Evolutionary conservation across 2,329 filamentous ascomycete species (phyloP), one percentile per base, ranked within the genome.

Genomic region (Gyromitra esculenta): DNA sequence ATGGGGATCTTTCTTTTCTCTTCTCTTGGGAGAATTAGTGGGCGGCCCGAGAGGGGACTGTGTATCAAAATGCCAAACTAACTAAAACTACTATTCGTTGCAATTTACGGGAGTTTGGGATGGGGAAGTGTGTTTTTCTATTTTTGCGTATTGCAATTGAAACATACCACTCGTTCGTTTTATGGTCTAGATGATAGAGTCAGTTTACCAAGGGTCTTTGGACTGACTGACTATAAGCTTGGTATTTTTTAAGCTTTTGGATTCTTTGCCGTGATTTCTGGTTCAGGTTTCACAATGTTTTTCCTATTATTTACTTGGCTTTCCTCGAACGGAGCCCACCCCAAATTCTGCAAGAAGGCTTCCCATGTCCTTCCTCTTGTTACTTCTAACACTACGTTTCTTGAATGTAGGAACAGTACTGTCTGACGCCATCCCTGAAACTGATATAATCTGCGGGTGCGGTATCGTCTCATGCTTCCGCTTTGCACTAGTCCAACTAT

Each of bases 61-160:
- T 74, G 72, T 75, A 75, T 75, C 50, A 75, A 65, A 75, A 75
- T 70, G 57, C 65, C 72, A 75, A 69, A 65, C 59, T 70, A 59
- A 75, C 72, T 43, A 56, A 75, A 70, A 64, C 21, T 69, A 69
- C 57, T 74, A 57, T 74, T 69, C 52, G 45, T 63, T 74, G 48
- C 48, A 48, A 70, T 75, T 52, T 71, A 48, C 43, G 59, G 72
- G 72, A 48, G 64, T 74, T 74, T 63, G 54, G 43, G 66, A 48
- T 68, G 56, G 72, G 54, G 43, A 39, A 62, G 56, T 48, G n/a
- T 67, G 31, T 60, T 60, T 21, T 66, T 67, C 63, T 54, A 18
- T 68, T 73, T 73, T 60, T 43, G 71, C 54, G 54, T 6, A 41
- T 71, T 71, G 35, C 43, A 73, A 54, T 69, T 69, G 64, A 45